These are phyloP conservation scores for Zostera marina DNA, from an alignment of 116 monocot species.

Conservation along the genomic window DNA sequence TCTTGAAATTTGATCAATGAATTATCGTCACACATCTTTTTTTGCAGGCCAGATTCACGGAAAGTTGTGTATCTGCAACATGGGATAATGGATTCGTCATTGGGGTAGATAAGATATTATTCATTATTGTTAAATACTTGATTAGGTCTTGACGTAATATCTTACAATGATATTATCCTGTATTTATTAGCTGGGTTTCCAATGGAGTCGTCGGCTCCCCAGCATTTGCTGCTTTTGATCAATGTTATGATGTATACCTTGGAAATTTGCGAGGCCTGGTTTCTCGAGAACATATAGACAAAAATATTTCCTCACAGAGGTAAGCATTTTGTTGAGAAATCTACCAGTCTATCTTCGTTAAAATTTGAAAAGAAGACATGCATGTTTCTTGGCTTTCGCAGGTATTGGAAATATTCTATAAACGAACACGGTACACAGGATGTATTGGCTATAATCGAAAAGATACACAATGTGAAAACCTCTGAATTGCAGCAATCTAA, in stretches of 20 bases:
- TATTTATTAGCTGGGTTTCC: slow-evolving; percentile 63
- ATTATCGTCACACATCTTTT: neutral
- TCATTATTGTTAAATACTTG: neutral
- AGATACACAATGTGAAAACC: slow-evolving; percentile 77
- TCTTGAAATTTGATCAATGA: neutral
- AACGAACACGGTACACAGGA: slow-evolving; percentile 91
- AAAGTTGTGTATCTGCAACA: slow-evolving; percentile 92
- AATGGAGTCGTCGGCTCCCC: slow-evolving; percentile 98
- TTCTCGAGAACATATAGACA: slow-evolving; percentile 83
- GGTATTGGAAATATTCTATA: slow-evolving; percentile 96
- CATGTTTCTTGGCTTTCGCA: slow-evolving; percentile 10
- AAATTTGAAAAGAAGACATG: neutral
- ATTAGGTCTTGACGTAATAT: neutral
- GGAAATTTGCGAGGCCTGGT: slow-evolving; percentile 89
- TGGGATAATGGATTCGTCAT: slow-evolving; percentile 91
- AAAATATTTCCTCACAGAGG: slow-evolving; percentile 72
- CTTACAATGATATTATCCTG: neutral
- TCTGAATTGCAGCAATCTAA: slow-evolving; percentile 27
- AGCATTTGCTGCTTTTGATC: slow-evolving; percentile 98
- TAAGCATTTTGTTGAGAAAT: slow-evolving; percentile 14
- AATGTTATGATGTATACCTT: slow-evolving; percentile 98
- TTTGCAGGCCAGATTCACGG: slow-evolving; percentile 55
- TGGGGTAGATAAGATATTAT: slow-evolving; percentile 44
- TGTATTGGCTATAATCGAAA: slow-evolving; percentile 70
- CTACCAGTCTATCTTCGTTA: neutral